Conservation (phyloP, 495 filamentous ascomycete genomes). For the Annulohypoxylon moriforme region DNA sequence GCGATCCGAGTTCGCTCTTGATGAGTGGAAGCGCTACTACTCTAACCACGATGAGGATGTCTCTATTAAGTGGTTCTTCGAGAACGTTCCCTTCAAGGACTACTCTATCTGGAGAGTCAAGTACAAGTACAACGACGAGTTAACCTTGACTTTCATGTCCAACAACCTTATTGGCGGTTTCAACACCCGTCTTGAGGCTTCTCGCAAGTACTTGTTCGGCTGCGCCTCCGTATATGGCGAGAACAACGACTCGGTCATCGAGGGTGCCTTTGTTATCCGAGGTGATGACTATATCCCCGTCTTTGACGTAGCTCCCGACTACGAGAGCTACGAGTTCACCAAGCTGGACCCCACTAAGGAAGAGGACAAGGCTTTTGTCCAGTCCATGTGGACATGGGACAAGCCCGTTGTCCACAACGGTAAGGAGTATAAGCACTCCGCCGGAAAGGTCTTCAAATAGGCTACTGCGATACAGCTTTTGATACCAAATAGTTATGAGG, state of each 20-base stretch:
- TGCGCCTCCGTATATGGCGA: conserved; percentile 86
- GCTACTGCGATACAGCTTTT: conserved; percentile 37
- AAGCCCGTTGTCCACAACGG: conserved; percentile 79
- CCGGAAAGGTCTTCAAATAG: conserved; percentile 99
- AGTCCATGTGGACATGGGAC: conserved; percentile 89
- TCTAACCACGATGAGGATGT: conserved; percentile 93
- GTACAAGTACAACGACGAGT: conserved; percentile 99
- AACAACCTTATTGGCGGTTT: conserved; percentile 97
- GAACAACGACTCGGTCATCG: conserved; percentile 86
- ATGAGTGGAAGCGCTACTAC: conserved; percentile 99
- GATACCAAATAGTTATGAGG: conserved; percentile 39
- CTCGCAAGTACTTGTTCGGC: conserved; percentile 99
- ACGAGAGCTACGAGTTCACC: conserved; percentile 93
- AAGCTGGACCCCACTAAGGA: conserved; percentile 90
- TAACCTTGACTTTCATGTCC: conserved; percentile 97
- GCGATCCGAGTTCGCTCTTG: conserved; percentile 81
- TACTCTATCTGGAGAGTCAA: conserved; percentile 92
- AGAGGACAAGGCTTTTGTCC: conserved; percentile 84
- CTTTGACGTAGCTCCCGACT: conserved; percentile 97
- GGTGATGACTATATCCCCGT: conserved; percentile 87
- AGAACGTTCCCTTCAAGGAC: conserved; percentile 90
- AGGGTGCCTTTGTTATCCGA: conserved; percentile 93
- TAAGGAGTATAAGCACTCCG: conserved; percentile 79
- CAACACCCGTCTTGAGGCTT: conserved; percentile 95
- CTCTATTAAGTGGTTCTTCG: conserved; percentile 98